Conservation (phyloP, 441 rosid genomes). For the Geranium incanum region DNA sequence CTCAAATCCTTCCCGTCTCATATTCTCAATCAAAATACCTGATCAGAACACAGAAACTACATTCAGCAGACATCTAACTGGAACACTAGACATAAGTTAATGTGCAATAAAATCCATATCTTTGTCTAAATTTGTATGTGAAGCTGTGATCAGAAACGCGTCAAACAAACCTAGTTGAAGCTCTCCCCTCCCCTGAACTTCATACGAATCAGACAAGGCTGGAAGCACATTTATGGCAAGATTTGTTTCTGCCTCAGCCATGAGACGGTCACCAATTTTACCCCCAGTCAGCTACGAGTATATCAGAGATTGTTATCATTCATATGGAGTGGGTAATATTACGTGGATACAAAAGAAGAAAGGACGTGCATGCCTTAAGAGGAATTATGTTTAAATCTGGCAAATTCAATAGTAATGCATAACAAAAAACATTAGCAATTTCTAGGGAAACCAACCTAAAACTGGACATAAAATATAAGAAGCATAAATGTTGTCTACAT, state of each 20-base stretch:
- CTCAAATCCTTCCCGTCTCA: conserved; percentile 97
- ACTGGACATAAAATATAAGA: too few species aligned
- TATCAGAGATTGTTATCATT: conserved; percentile 14
- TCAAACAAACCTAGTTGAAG: conserved; percentile 78
- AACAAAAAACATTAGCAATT: too few species aligned
- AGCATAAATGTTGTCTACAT: too few species aligned
- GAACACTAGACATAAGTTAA: neutral
- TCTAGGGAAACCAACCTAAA: too few species aligned
- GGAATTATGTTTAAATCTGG: neutral
- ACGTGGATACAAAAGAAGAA: conserved; percentile 2
- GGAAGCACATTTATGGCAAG: conserved; percentile 93
- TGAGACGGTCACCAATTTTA: conserved; percentile 71
- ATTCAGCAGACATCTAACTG: conserved; percentile 17
- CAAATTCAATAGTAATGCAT: too few species aligned
- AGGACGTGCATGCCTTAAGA: neutral
- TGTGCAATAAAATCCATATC: neutral
- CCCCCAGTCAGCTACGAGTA: conserved; percentile 75
- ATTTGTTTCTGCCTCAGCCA: conserved; percentile 94
- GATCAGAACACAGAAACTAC: conserved; percentile 18
- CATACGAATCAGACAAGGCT: conserved; percentile 71
- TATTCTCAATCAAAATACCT: conserved; percentile 95
- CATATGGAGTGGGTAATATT: neutral
- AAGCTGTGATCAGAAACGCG: neutral
- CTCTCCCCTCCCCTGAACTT: conserved; percentile 97
- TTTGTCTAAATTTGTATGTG: neutral